Evolutionary conservation across 1,139 yeast genomes (phyloP), one percentile per base, ranked within the genome.

Genomic region (Taiozyma sp.): DNA sequence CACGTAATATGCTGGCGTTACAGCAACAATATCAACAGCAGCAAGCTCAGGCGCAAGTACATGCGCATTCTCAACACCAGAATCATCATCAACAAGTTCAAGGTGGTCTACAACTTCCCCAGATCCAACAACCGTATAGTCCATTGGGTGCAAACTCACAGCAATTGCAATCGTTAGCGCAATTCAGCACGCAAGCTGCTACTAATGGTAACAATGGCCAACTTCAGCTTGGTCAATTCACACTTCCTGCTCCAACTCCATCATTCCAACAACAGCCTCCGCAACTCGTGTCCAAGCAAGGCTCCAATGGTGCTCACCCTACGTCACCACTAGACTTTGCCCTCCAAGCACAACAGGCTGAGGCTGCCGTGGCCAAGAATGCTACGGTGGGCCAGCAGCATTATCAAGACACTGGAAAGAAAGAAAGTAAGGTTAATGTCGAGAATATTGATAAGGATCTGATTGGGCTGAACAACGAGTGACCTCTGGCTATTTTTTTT

Each of bases 391-490:
- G 50, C 7, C 53, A 51, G 14, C 47, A 45, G n/a, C 48, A 39
- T 34, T 27, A 19, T 32, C 34, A 40, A 12, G 9, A 29, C 14
- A 28, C 13, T 23, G 36, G 22, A 12, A 24, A 43, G 39, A 24
- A 28, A 16, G 29, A 29, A 10, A n/a, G 8, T 8, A 27, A 44
- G 23, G 16, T 45, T 8, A 45, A 30, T 23, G 60, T 45, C 14
- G 62, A 55, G 38, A 60, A 57, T 45, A 60, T 60, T 22, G 64
- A 60, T 30, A 59, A 56, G 30, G 61, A 58, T 32, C 48, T 60
- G n/a, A 57, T 60, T n/a, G 60, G 56, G 7, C 42, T 60, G n/a
- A 48, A 51, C 9, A 49, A 52, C 14, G 49, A 44, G 46, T 50
- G 23, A 28, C 30, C 9, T 8, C 4, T 14, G 36, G 19, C 16